Percentiles rank a stretch among this genome's conserved stretches.
Conservation (phyloP, 768 basidiomycete species). For the Rubroboletus satanas region DNA sequence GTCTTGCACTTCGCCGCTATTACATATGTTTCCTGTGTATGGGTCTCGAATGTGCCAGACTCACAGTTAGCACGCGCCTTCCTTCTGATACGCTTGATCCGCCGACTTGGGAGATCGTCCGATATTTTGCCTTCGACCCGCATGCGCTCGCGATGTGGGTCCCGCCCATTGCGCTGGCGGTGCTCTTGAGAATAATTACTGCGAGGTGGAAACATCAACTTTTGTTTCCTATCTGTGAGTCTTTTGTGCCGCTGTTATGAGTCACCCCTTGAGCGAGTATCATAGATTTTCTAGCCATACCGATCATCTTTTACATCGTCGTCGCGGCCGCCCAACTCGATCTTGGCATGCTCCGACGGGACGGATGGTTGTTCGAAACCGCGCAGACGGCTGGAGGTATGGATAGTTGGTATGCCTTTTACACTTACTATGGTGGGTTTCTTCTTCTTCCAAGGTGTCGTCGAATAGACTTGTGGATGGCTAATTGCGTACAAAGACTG, state of each 20-base stretch:
- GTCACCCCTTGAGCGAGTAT: background rate
- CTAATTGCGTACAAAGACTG: slow-evolving; percentile 51
- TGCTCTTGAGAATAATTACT: slow-evolving; percentile 77
- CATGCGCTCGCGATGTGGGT: slow-evolving; percentile 75
- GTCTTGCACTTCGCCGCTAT: background rate
- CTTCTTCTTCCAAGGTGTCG: background rate
- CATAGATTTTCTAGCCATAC: slow-evolving; percentile 77
- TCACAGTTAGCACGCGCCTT: slow-evolving; percentile 82
- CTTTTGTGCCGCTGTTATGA: background rate
- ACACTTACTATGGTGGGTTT: slow-evolving; percentile 68
- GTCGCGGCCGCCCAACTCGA: slow-evolving; percentile 61
- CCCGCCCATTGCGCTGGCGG: slow-evolving; percentile 71
- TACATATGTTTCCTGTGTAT: background rate
- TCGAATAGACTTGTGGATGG: background rate
- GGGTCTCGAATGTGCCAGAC: slow-evolving; percentile 36
- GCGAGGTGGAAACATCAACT: slow-evolving; percentile 80
- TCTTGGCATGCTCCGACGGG: slow-evolving; percentile 51
- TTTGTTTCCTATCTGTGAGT: slow-evolving; percentile 83
- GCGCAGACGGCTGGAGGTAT: slow-evolving; percentile 32
- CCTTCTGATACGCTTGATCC: slow-evolving; percentile 68
- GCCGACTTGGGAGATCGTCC: slow-evolving; percentile 60
- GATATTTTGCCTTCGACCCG: slow-evolving; percentile 59
- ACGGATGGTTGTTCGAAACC: slow-evolving; percentile 84
- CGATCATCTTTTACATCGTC: slow-evolving; percentile 78
- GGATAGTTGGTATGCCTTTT: slow-evolving; percentile 79